phyloP scores from a whole-genome alignment of 2,329 filamentous ascomycete species.

The Incumbomyces lentus region DNA sequence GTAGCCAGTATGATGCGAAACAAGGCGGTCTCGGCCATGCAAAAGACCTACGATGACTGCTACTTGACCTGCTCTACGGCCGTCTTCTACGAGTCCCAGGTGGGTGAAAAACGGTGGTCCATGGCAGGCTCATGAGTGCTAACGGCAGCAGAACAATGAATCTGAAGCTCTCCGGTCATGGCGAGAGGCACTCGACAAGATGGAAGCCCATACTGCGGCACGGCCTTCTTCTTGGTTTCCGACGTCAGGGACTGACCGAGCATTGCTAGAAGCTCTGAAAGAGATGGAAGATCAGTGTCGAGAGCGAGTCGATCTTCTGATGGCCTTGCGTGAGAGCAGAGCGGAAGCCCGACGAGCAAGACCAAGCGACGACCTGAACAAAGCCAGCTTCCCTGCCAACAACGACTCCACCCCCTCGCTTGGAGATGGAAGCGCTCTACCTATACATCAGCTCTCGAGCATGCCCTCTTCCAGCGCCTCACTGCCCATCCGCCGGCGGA shows the following conservation, averaged over 20 bases:
- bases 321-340: constrained; percentile 61
- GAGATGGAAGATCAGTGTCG: constrained; percentile 85
- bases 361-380: constrained; percentile 9
- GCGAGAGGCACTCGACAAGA: constrained; percentile 77
- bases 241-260: constrained; percentile 71
- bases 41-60: constrained; percentile 96
- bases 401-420: constrained; percentile 46
- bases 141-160: constrained; percentile 63
- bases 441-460: constrained; percentile 65
- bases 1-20: constrained; percentile 37
- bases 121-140: background rate
- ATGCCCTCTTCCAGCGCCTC: constrained; percentile 41
- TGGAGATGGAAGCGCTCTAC: constrained; percentile 70
- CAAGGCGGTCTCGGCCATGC: constrained; percentile 62
- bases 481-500: constrained; percentile 18
- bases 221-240: constrained; percentile 60
- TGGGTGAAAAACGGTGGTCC: constrained; percentile 29
- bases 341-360: constrained; percentile 27
- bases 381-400: background rate
- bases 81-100: constrained; percentile 90
- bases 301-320: constrained; percentile 79
- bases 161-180: constrained; percentile 81
- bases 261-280: constrained; percentile 68
- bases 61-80: constrained; percentile 92
- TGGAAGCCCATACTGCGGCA: constrained; percentile 75